Base-by-base conservation (phyloP, 2,329 filamentous ascomycete species). In the Cladorrhinum sp. region DNA sequence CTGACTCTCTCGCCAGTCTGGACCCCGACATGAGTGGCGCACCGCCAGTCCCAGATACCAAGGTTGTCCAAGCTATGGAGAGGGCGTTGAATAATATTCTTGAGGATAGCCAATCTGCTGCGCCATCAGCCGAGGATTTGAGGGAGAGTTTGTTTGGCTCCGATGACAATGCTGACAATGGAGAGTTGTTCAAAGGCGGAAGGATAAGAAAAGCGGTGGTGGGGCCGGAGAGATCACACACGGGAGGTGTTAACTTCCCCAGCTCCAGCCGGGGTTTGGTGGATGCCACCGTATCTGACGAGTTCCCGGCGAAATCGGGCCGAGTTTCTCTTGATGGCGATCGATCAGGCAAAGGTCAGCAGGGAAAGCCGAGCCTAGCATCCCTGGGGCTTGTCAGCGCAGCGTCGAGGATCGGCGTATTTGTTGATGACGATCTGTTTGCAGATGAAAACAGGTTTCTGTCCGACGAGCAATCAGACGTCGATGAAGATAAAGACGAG, bases 361-460 rank as follows among this genome's bases (percentile, higher is more conserved):
- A 86, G 25, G 36, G 36, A n/a, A 96, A 90, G 73, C 93, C 92
- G 23, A 99, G 91, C 70, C 86, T 99, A 65, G 89, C 93, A 10
- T 97, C 95, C 0, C 78, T 99, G 2, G 95, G 95, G 0, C 83
- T 99, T 4, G 91, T 99, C 1, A 96, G 92, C 62, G 88, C 89
- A 5, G 90, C 91, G 13, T 92, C 91, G 16, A 88, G 92, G 22
- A 92, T 93, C 61, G 93, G 93, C 1, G 95, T 99, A 1, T 99
- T 99, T 73, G 86, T 91, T 6, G 91, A 96, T 66, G 91, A 98
- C 70, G 92, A 98, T 70, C 83, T 99, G 4, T 98, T 97, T 71
- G 89, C 87, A 1, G 93, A 98, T 65, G 91, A 96, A 69, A 86
- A 91, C 68, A 92, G 88, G 68, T 92, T 92, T 66, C 79, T 93